phyloP scores from a whole-genome alignment of 352 stramenopile genomes.

The Globisporangium orthogonon region DNA sequence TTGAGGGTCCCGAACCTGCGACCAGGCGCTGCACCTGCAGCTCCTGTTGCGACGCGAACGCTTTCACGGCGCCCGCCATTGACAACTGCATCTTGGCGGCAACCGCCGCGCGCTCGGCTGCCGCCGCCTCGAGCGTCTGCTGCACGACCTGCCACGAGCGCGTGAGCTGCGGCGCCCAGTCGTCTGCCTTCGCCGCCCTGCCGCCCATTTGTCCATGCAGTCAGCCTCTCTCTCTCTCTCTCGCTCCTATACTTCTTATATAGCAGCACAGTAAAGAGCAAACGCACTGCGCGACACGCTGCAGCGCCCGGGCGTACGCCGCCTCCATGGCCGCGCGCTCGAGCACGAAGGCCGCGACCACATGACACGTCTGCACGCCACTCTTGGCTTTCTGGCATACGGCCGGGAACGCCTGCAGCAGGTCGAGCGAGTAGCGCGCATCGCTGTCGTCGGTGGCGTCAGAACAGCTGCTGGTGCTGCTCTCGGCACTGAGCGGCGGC shows the following conservation, averaged over 20 bases:
- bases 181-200: constrained; percentile 49
- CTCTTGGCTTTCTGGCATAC: constrained; percentile 75
- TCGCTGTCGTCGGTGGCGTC: neutral
- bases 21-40: constrained; percentile 71
- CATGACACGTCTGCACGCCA: constrained; percentile 71
- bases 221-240: neutral
- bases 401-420: constrained; percentile 55
- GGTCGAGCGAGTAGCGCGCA: constrained; percentile 54
- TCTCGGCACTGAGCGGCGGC: neutral
- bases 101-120: constrained; percentile 50
- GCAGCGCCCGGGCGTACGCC: constrained; percentile 50
- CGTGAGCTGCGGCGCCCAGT: constrained; percentile 64
- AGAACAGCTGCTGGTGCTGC: neutral
- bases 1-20: constrained; percentile 23
- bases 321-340: constrained; percentile 55
- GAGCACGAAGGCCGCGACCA: constrained; percentile 50
- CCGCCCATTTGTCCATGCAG: neutral
- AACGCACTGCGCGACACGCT: constrained; percentile 55
- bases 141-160: constrained; percentile 52
- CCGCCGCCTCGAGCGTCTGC: constrained; percentile 41
- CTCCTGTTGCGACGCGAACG: constrained; percentile 70
- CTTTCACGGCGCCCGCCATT: constrained; percentile 50
- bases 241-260: neutral
- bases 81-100: constrained; percentile 52
- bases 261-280: neutral